Percentiles rank a stretch among this genome's conserved stretches.
Conservation (phyloP, 371 early-diverging fungal species). For the Zychaea mexicana region DNA sequence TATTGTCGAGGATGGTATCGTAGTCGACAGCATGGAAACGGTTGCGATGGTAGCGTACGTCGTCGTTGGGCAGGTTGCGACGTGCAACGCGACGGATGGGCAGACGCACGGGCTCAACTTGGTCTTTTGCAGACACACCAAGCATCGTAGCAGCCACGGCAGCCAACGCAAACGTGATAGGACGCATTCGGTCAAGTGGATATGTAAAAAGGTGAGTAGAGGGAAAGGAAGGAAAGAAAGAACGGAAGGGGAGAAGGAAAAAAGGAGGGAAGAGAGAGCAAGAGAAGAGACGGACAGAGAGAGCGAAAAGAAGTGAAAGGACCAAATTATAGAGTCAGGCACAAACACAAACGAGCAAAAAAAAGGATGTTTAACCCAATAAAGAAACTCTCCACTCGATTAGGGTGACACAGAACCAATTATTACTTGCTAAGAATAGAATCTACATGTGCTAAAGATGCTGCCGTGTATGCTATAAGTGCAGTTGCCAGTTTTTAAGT, state of each 20-base stretch:
- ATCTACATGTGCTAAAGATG: background rate
- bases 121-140: background rate
- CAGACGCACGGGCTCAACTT: conserved; percentile 11
- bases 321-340: conserved; percentile 5
- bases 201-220: background rate
- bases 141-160: conserved; percentile 4
- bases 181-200: conserved; percentile 19
- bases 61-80: conserved; percentile 6
- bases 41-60: conserved; percentile 11
- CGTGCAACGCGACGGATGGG: conserved; percentile 19
- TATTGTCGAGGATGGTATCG: conserved; percentile 3
- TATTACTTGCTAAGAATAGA: background rate
- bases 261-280: conserved; percentile 11
- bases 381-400: background rate
- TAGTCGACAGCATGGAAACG: conserved; percentile 12
- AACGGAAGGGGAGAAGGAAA: conserved; percentile 11
- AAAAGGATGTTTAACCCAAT: background rate
- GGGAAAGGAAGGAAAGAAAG: background rate
- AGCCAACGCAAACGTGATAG: conserved; percentile 10
- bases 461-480: background rate
- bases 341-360: background rate
- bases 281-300: background rate
- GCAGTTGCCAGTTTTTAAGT: background rate
- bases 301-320: background rate
- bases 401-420: background rate